phyloP scores from a whole-genome alignment of 306 rosid genomes.

The Ceratonia siliqua region DNA sequence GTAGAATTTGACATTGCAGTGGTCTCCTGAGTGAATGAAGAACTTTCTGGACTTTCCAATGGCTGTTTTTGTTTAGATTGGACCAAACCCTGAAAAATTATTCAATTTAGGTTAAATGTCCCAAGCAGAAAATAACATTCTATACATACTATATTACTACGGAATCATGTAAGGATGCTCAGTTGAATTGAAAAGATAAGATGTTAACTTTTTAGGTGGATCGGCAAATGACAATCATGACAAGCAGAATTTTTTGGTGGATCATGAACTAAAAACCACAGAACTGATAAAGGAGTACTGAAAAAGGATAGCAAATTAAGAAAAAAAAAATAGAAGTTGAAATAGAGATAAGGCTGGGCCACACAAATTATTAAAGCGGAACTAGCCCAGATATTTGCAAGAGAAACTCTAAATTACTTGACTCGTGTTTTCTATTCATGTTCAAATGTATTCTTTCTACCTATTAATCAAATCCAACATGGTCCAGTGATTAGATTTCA shows the following conservation, averaged over 20 bases:
- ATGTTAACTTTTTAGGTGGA: slow-evolving; percentile 1
- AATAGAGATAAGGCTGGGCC: not conserved
- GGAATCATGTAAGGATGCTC: not conserved
- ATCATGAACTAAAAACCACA: not conserved
- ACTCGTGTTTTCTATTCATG: not conserved
- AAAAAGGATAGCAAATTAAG: not conserved
- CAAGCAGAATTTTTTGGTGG: not conserved
- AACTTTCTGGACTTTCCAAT: slow-evolving; percentile 41
- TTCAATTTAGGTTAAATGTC: slow-evolving; percentile 30
- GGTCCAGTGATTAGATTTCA: too few species aligned
- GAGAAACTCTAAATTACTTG: not conserved
- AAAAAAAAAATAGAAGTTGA: not conserved
- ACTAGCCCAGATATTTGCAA: not conserved
- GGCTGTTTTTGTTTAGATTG: slow-evolving; percentile 66
- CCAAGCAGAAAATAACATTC: slow-evolving; percentile 24
- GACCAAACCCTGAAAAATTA: slow-evolving; percentile 71
- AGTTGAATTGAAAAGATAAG: not conserved
- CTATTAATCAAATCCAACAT: too few species aligned
- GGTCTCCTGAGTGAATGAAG: slow-evolving; percentile 50
- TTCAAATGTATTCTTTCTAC: too few species aligned
- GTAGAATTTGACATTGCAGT: slow-evolving; percentile 39
- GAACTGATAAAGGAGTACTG: not conserved
- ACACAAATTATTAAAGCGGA: not conserved
- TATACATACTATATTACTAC: not conserved
- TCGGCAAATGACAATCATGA: not conserved